A percentile compares a stretch with the other conserved stretches of the same genome.
Conservation (phyloP, 129 eudicot genomes). For the Logfia minima region DNA sequence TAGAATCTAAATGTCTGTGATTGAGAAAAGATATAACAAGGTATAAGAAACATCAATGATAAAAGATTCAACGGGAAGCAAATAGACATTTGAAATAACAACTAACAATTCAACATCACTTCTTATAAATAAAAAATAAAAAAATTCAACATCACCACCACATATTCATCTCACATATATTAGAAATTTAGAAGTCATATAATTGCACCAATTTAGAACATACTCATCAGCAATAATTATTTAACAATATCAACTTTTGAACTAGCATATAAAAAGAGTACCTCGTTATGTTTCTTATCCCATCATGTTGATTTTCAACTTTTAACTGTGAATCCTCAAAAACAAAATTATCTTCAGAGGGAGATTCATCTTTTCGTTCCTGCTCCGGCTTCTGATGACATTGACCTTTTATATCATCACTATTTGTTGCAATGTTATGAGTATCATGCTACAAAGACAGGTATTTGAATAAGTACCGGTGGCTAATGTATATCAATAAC, state of each 20-base stretch:
- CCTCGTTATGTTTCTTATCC: slow-evolving; percentile 18
- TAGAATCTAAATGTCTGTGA: too few species aligned
- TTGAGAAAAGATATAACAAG: background rate
- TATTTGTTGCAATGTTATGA: slow-evolving; percentile 16
- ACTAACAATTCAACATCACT: background rate
- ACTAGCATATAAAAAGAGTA: slow-evolving; percentile 1
- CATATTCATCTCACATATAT: background rate
- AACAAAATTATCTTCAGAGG: slow-evolving; percentile 10
- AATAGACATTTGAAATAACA: background rate
- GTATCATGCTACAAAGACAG: slow-evolving; percentile 38
- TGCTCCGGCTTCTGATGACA: slow-evolving; percentile 27
- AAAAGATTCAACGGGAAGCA: background rate
- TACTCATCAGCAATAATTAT: background rate
- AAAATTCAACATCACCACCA: background rate
- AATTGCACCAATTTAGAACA: background rate
- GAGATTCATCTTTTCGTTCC: slow-evolving; percentile 22
- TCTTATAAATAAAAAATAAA: too few species aligned
- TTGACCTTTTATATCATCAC: slow-evolving; percentile 7
- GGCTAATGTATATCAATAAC: background rate
- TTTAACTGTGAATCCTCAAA: slow-evolving; percentile 24
- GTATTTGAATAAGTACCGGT: slow-evolving; percentile 3
- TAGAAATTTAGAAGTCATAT: background rate
- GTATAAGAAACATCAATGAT: background rate
- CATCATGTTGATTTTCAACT: slow-evolving; percentile 23
- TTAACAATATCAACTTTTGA: slow-evolving; percentile 5